phyloP scores from a whole-genome alignment of 257 asterid genomes.

The Solanum chiquidenum region DNA sequence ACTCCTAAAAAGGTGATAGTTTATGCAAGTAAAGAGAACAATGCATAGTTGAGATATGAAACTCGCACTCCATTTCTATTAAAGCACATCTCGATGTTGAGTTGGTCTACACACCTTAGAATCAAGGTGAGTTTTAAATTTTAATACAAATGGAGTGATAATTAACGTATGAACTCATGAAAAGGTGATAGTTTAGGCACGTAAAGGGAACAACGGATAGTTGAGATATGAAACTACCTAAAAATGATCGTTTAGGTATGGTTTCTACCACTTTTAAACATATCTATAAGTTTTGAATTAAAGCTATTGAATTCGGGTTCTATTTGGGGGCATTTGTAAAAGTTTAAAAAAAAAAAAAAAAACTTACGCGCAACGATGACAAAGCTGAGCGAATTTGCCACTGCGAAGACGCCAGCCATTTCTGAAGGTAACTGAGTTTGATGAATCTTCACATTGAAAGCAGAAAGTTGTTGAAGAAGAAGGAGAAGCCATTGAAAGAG shows the following conservation, averaged over 20 bases:
- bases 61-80: no score
- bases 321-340: background rate
- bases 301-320: background rate
- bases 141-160: no score
- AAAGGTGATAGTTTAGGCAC: no score
- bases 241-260: background rate
- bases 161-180: no score
- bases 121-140: no score
- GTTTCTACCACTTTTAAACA: background rate
- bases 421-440: slow-evolving; percentile 10
- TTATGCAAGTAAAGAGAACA: no score
- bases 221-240: background rate
- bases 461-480: slow-evolving; percentile 9
- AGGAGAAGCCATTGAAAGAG: slow-evolving; percentile 5
- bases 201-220: background rate
- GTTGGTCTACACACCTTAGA: no score
- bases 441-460: slow-evolving; percentile 17
- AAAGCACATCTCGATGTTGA: no score
- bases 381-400: slow-evolving; percentile 30
- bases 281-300: background rate
- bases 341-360: background rate
- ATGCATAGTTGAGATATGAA: background rate
- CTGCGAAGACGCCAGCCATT: slow-evolving; percentile 36
- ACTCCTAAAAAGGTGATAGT: no score
- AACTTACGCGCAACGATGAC: slow-evolving; percentile 25